A percentile compares a stretch with the other conserved stretches of the same genome.
Evolutionary conservation across 768 basidiomycete species (phyloP).

Genomic region (Saitozyma sp.): DNA sequence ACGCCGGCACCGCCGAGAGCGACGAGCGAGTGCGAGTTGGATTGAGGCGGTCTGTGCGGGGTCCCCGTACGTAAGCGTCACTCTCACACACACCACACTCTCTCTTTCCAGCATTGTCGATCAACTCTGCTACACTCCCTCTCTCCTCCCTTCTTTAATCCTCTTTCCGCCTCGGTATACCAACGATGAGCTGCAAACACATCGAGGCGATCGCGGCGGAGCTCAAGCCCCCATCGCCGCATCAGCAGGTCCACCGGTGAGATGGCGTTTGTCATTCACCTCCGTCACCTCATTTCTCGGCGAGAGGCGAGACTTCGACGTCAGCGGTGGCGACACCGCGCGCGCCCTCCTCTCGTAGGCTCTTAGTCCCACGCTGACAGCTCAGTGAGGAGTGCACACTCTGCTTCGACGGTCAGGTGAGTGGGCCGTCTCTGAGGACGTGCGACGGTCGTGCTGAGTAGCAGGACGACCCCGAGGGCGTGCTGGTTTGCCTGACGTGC

Average conservation of each 20-base stretch:
- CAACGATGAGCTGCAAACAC: slow-evolving; percentile 32
- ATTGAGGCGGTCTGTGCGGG: too few relatives aligned
- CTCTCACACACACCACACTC: too few relatives aligned
- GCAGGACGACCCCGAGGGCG: slow-evolving; percentile 70
- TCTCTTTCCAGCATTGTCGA: too few relatives aligned
- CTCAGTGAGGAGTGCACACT: slow-evolving; percentile 91
- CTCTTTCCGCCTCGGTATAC: not conserved
- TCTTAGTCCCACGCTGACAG: slow-evolving; percentile 11
- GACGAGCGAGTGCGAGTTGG: too few relatives aligned
- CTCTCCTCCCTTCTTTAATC: too few relatives aligned
- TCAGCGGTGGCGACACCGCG: too few relatives aligned
- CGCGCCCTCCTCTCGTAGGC: not conserved
- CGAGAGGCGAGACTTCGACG: too few relatives aligned
- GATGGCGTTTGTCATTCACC: not conserved
- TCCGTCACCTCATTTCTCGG: too few relatives aligned
- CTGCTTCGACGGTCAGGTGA: slow-evolving; percentile 90
- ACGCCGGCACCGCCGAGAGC: too few relatives aligned
- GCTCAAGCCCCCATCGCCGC: slow-evolving; percentile 25
- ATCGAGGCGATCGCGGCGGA: slow-evolving; percentile 11
- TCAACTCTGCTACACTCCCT: too few relatives aligned
- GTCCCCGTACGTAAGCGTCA: too few relatives aligned
- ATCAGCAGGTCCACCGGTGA: slow-evolving; percentile 44
- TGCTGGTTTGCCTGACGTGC: slow-evolving; percentile 87
- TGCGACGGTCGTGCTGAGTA: slow-evolving; percentile 9
- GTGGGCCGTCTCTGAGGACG: slow-evolving; percentile 5